Base-by-base conservation (phyloP, 495 filamentous ascomycete species). In the Saxophila tyrrhenica region DNA sequence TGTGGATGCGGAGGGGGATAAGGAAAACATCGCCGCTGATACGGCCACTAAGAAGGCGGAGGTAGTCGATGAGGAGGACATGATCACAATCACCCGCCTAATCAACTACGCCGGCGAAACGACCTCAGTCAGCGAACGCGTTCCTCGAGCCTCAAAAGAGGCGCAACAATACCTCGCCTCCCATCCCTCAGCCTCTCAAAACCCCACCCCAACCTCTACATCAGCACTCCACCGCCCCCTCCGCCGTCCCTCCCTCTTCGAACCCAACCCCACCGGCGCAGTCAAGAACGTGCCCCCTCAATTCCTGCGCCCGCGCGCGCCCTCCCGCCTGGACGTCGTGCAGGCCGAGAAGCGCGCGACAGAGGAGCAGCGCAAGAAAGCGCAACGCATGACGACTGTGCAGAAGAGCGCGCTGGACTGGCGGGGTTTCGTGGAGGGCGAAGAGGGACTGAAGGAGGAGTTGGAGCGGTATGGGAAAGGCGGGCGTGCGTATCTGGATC, bases 341-440 rank as follows among this genome's bases (percentile, higher is more conserved):
- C 22, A 50, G n/a, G 57, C 57, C 13, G 45, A 44, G 16, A 54
- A 60, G 25, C 29, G 49, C 9, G 49, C 71, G 71, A 73, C 66
- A 72, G 67, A 72, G 71, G 63, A 39, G 62, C 65, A 29, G 66
- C 70, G 58, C 52, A 56, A 63, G 73, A 77, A 77, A 53, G 84
- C 85, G 45, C 81, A 84, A 65, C 96, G 96, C 64, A 77, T 97
- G 64, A 97, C 95, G 66, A 94, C 90, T 0, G 84, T 98, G 21
- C 89, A 97, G 72, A 98, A 98, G 73, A 90, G 85, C 35, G 76
- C 86, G 48, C 76, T 95, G 72, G 92, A 98, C 66, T 98, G 92
- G 92, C 88, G 87, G 2, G 84, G 84, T 42, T 94, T 87, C 63
- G 94, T 97, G 46, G 90, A 97, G 64, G 25, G 25, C 17, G 76